phyloP scores from a whole-genome alignment of 2,329 filamentous ascomycete species.

The Fusarium annulatum region DNA sequence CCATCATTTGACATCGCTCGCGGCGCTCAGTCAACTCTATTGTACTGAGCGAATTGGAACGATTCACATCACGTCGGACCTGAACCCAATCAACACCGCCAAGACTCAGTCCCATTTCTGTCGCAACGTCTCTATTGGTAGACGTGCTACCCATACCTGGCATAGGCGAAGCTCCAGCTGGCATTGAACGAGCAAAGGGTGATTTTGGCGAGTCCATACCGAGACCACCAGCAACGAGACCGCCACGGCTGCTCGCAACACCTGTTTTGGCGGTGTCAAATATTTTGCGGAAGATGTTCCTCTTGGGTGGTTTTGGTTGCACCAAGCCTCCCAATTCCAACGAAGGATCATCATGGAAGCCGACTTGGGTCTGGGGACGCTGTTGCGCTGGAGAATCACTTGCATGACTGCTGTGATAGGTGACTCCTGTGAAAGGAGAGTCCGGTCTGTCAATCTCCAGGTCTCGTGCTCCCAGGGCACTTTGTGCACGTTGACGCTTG shows the following conservation, averaged over 20 bases:
- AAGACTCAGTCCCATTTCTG: conserved; percentile 74
- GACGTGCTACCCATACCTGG: conserved; percentile 52
- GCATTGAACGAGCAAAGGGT: conserved; percentile 55
- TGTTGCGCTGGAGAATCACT: conserved; percentile 63
- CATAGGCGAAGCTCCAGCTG: conserved; percentile 58
- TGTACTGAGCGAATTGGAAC: conserved; percentile 90
- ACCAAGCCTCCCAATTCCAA: conserved; percentile 82
- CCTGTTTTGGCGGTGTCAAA: conserved; percentile 94
- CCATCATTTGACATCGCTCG: conserved; percentile 94
- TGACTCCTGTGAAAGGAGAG: conserved; percentile 79
- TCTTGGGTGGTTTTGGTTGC: conserved; percentile 80
- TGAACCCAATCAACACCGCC: conserved; percentile 90
- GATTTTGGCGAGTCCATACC: conserved; percentile 59
- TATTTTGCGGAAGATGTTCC: conserved; percentile 95
- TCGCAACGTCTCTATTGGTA: conserved; percentile 63
- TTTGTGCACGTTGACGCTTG: conserved; percentile 69
- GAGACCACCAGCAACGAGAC: conserved; percentile 70
- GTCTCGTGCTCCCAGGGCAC: conserved; percentile 71
- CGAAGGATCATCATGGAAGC: conserved; percentile 72
- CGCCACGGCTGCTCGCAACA: conserved; percentile 88
- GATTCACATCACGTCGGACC: conserved; percentile 92
- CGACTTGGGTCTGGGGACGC: conserved; percentile 73
- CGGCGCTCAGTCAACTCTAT: conserved; percentile 87
- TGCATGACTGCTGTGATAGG: conserved; percentile 90
- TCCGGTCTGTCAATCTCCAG: conserved; percentile 67